Evolutionary conservation across 495 filamentous ascomycete species (phyloP).

Genomic region (Tuber umbilicatum): DNA sequence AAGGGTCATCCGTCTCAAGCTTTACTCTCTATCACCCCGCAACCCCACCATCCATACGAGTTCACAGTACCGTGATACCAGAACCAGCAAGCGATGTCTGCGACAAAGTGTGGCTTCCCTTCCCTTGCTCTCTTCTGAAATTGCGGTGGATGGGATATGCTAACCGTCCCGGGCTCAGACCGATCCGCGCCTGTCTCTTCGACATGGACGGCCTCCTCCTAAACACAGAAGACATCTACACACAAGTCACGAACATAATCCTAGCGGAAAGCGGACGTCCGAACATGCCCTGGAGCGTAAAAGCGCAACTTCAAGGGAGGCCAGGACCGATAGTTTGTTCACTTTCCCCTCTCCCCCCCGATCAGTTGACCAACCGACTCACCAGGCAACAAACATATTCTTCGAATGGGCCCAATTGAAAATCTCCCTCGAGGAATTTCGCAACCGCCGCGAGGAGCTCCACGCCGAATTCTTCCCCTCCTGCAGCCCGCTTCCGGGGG

Average conservation of each 20-base stretch:
- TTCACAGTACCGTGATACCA: not conserved
- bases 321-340: constrained; percentile 43
- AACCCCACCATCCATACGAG: not conserved
- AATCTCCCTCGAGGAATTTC: constrained; percentile 60
- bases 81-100: not conserved
- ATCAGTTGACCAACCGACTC: constrained; percentile 29
- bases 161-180: constrained; percentile 25
- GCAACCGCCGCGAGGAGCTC: constrained; percentile 52
- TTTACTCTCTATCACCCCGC: not conserved
- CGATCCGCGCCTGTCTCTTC: constrained; percentile 87
- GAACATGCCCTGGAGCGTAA: constrained; percentile 80
- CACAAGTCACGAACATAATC: constrained; percentile 69
- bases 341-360: constrained; percentile 1
- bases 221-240: constrained; percentile 91
- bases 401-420: constrained; percentile 82
- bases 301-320: constrained; percentile 68
- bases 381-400: constrained; percentile 55
- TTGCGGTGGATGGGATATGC: not conserved
- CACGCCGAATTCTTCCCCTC: constrained; percentile 65
- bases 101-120: not conserved
- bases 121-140: not conserved
- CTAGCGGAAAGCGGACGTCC: constrained; percentile 67
- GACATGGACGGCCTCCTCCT: constrained; percentile 98
- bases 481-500: constrained; percentile 72
- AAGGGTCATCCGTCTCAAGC: not conserved